These are phyloP conservation scores for Lactarius indigo DNA, from an alignment of 768 basidiomycete species.

Conservation along the genomic window DNA sequence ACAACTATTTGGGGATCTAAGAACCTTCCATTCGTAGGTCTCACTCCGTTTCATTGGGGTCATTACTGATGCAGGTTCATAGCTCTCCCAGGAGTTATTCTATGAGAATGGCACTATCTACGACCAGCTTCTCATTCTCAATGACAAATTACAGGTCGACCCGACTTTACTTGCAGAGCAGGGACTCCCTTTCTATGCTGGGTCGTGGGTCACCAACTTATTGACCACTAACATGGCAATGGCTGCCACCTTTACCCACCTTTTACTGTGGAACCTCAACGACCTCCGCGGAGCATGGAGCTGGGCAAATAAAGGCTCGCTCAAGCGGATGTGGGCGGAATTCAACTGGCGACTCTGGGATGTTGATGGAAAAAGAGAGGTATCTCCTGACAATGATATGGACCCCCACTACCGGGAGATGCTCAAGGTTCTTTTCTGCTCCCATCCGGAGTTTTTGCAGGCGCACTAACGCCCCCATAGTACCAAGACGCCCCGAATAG, in stretches of 20 bases:
- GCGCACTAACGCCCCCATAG: slow-evolving; percentile 20
- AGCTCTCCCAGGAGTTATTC: slow-evolving; percentile 30
- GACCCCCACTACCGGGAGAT: slow-evolving; percentile 50
- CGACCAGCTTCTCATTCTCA: slow-evolving; percentile 30
- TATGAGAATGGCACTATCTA: slow-evolving; percentile 29
- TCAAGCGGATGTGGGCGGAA: slow-evolving; percentile 35
- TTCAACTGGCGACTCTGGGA: slow-evolving; percentile 44
- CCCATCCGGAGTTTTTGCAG: background rate
- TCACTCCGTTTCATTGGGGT: background rate
- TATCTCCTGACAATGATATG: slow-evolving; percentile 37
- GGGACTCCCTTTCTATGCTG: slow-evolving; percentile 46
- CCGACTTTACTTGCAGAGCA: slow-evolving; percentile 38
- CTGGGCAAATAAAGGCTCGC: slow-evolving; percentile 40
- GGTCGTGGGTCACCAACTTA: slow-evolving; percentile 47
- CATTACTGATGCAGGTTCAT: background rate
- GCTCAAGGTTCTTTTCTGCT: slow-evolving; percentile 39
- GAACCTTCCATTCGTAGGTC: slow-evolving; percentile 22
- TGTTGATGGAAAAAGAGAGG: slow-evolving; percentile 33
- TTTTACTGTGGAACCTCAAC: slow-evolving; percentile 45
- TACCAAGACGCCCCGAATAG: slow-evolving; percentile 35
- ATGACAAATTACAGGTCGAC: slow-evolving; percentile 43
- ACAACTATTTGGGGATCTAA: slow-evolving; percentile 29
- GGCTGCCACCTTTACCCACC: slow-evolving; percentile 48
- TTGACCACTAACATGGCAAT: slow-evolving; percentile 45
- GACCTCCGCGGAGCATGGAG: slow-evolving; percentile 44